phyloP scores from a whole-genome alignment of 2,329 filamentous ascomycete species.

The Penicillium janthinellum region DNA sequence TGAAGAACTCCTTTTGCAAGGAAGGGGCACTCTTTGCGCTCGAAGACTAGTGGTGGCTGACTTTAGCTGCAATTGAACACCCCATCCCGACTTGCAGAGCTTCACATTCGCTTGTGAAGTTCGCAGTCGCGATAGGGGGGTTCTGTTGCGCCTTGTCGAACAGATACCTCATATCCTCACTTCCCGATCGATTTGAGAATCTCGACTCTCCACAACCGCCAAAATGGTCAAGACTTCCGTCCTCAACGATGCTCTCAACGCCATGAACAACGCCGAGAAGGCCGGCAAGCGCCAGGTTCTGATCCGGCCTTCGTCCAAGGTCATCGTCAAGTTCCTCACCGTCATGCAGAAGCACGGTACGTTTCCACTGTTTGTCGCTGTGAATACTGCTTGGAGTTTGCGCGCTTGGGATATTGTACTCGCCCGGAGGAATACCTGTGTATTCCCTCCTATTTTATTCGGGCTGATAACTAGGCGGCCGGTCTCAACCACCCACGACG shows the following conservation, averaged over 20 bases:
- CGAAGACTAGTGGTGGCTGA: conserved; percentile 67
- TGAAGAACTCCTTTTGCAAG: conserved; percentile 65
- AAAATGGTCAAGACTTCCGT: conserved; percentile 99
- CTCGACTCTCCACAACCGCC: conserved; percentile 57
- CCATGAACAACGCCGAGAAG: conserved; percentile 99
- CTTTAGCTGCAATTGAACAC: conserved; percentile 31
- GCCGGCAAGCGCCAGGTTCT: conserved; percentile 98
- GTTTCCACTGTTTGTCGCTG: conserved; percentile 44
- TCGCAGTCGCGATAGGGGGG: conserved; percentile 7
- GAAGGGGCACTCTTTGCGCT: conserved; percentile 69
- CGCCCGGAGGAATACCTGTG: conserved; percentile 1
- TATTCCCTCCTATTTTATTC: conserved; percentile 54
- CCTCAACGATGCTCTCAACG: conserved; percentile 98
- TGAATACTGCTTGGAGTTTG: neutral
- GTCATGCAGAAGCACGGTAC: conserved; percentile 99
- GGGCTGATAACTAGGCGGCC: conserved; percentile 99
- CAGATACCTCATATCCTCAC: conserved; percentile 42
- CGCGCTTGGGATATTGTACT: neutral
- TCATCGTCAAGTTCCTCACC: conserved; percentile 98
- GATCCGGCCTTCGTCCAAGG: conserved; percentile 98
- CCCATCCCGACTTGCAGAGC: conserved; percentile 9
- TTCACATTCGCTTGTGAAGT: conserved; percentile 2
- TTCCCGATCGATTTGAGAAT: conserved; percentile 54
- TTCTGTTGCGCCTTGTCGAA: conserved; percentile 17
- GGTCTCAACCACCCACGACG: conserved; percentile 80